Conservation (phyloP, 306 rosid genomes). For the Heteromeles arbutifolia region DNA sequence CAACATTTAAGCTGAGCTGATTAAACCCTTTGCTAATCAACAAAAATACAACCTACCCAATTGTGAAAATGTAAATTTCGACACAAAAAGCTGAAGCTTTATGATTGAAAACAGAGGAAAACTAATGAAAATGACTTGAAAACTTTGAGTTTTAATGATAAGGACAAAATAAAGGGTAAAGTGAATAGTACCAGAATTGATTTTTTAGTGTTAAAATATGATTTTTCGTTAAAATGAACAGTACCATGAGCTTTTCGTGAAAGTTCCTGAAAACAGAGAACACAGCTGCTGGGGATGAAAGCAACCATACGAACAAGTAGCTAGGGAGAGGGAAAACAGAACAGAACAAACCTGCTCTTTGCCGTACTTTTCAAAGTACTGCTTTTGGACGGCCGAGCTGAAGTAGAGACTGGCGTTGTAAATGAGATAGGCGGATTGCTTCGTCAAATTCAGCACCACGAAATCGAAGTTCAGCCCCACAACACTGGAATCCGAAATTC, state of each 20-base stretch:
- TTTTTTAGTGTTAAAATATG: no score
- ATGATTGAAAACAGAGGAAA: no score
- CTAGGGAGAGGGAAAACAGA: background rate
- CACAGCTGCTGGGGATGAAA: background rate
- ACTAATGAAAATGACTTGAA: no score
- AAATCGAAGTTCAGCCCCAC: conserved; percentile 83
- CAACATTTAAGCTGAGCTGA: background rate
- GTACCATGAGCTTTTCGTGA: no score
- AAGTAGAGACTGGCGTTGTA: conserved; percentile 72
- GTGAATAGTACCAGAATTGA: no score
- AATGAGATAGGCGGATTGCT: conserved; percentile 63
- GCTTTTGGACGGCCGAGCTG: conserved; percentile 58
- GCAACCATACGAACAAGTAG: background rate
- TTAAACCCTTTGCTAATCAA: background rate
- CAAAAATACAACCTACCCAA: background rate
- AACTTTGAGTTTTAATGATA: no score
- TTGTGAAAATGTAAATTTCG: background rate
- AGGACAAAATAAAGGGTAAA: no score
- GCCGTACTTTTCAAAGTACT: conserved; percentile 59
- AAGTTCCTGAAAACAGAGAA: background rate
- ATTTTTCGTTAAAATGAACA: no score
- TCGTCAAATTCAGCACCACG: conserved; percentile 65
- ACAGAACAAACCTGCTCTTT: conserved; percentile 39
- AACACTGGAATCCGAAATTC: conserved; percentile 36
- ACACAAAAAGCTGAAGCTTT: background rate